Evolutionary conservation across 345 rosid genomes (phyloP).

Genomic region (Kandelia obovata): DNA sequence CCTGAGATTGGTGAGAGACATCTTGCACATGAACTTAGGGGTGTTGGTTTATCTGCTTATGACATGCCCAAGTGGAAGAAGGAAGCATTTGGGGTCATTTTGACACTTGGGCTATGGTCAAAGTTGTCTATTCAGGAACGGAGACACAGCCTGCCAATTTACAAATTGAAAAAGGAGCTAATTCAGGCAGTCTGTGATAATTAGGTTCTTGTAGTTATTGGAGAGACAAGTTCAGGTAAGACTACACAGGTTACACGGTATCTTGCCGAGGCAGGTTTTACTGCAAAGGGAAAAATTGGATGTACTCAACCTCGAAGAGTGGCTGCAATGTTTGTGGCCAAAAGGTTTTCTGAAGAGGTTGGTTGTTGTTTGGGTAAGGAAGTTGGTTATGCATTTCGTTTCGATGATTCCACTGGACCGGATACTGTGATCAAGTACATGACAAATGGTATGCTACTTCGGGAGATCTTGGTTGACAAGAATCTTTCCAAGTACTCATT

Average conservation of each 20-base stretch:
- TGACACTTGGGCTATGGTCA: slow-evolving; percentile 75
- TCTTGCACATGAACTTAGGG: slow-evolving; percentile 91
- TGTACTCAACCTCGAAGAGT: slow-evolving; percentile 89
- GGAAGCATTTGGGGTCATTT: slow-evolving; percentile 75
- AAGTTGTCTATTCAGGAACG: slow-evolving; percentile 89
- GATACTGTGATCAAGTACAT: slow-evolving; percentile 83
- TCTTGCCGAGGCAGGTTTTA: slow-evolving; percentile 76
- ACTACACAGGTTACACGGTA: slow-evolving; percentile 87
- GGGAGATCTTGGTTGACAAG: slow-evolving; percentile 63
- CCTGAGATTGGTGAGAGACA: slow-evolving; percentile 88
- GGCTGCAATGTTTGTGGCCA: slow-evolving; percentile 85
- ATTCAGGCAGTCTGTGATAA: slow-evolving; percentile 85
- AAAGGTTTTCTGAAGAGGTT: slow-evolving; percentile 89
- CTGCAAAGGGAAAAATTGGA: slow-evolving; percentile 70
- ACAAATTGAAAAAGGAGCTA: slow-evolving; percentile 78
- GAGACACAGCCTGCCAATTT: slow-evolving; percentile 86
- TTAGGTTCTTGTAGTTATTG: slow-evolving; percentile 77
- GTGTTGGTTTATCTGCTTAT: slow-evolving; percentile 83
- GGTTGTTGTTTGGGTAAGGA: slow-evolving; percentile 85
- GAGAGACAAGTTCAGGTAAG: slow-evolving; percentile 87
- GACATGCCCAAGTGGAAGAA: slow-evolving; percentile 97
- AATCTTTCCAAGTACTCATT: slow-evolving; percentile 61
- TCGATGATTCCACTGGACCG: slow-evolving; percentile 84
- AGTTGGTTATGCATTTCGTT: slow-evolving; percentile 80
- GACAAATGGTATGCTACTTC: slow-evolving; percentile 80